A percentile compares a stretch with the other conserved stretches of the same genome.
Evolutionary conservation across 495 filamentous ascomycete species (phyloP).

Genomic region (Tetracladium marchalianum): DNA sequence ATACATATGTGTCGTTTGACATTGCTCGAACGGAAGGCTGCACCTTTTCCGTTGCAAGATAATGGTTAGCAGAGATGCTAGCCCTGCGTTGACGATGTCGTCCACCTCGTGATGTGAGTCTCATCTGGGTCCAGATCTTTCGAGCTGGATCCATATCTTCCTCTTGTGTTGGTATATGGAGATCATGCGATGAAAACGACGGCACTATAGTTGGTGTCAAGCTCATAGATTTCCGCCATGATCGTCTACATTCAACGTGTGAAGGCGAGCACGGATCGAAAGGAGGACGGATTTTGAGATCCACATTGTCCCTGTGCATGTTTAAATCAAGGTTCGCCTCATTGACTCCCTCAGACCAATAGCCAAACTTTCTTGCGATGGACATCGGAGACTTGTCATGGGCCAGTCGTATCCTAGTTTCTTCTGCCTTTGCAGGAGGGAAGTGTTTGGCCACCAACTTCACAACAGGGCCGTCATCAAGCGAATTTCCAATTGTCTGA

Average conservation of each 20-base stretch:
- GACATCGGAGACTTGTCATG: slow-evolving; percentile 6
- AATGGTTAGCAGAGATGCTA: slow-evolving; percentile 20
- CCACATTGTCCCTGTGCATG: neutral
- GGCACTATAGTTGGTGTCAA: too few species aligned
- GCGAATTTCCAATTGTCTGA: slow-evolving; percentile 13
- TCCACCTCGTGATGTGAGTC: slow-evolving; percentile 9
- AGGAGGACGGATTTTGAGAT: slow-evolving; percentile 17
- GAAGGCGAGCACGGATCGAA: neutral
- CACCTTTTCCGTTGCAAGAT: slow-evolving; percentile 15
- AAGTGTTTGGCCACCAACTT: slow-evolving; percentile 34
- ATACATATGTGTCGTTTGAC: slow-evolving; percentile 4
- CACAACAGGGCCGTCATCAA: slow-evolving; percentile 27
- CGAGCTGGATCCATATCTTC: slow-evolving; percentile 29
- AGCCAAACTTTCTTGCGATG: slow-evolving; percentile 1
- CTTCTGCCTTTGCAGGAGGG: slow-evolving; percentile 26
- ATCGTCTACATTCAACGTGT: too few species aligned
- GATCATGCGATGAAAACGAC: neutral
- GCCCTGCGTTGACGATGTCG: slow-evolving; percentile 3
- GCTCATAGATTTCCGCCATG: too few species aligned
- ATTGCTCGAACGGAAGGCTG: slow-evolving; percentile 10
- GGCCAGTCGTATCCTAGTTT: slow-evolving; percentile 28
- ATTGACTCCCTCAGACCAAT: slow-evolving; percentile 1
- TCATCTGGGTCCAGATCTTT: slow-evolving; percentile 38
- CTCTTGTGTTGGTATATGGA: neutral
- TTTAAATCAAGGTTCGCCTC: slow-evolving; percentile 12